A percentile compares a stretch with the other conserved stretches of the same genome.
phyloP scores from a whole-genome alignment of 2,329 filamentous ascomycete species.

The Colletotrichum tabaci region DNA sequence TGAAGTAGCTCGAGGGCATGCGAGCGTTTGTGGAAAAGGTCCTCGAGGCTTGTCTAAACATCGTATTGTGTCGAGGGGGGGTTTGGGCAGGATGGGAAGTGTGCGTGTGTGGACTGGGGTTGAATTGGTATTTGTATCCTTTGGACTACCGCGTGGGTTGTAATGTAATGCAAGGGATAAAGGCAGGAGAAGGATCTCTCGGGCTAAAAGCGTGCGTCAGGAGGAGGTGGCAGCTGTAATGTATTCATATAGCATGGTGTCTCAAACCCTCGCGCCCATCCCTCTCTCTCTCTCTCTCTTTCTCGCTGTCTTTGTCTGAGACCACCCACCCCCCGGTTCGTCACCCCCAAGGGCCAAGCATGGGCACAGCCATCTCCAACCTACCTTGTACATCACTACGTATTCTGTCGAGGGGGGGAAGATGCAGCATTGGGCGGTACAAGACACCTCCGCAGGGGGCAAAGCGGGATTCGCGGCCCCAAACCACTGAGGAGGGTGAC shows the following conservation, averaged over 20 bases:
- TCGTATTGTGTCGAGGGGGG: slow-evolving; percentile 5
- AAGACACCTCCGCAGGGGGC: slow-evolving; percentile 32
- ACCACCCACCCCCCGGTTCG: slow-evolving; percentile 15
- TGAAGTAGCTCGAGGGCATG: slow-evolving; percentile 52
- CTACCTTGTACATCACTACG: no score
- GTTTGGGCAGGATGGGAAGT: neutral
- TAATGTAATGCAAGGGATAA: slow-evolving; percentile 33
- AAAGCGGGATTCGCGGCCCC: slow-evolving; percentile 38
- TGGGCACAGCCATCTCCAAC: slow-evolving; percentile 6
- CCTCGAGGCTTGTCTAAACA: slow-evolving; percentile 44
- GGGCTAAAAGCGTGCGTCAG: slow-evolving; percentile 14
- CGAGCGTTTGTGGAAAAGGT: slow-evolving; percentile 53
- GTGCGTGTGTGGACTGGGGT: slow-evolving; percentile 14
- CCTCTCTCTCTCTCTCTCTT: no score
- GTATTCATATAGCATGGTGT: slow-evolving; percentile 36
- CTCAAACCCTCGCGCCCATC: slow-evolving; percentile 21
- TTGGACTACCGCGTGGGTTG: slow-evolving; percentile 11
- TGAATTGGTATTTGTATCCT: slow-evolving; percentile 23
- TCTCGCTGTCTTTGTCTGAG: slow-evolving; percentile 21
- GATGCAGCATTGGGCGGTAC: slow-evolving; percentile 7
- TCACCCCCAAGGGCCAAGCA: slow-evolving; percentile 5
- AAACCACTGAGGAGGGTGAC: slow-evolving; percentile 25
- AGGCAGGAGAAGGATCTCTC: slow-evolving; percentile 1
- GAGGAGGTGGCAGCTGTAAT: slow-evolving; percentile 31
- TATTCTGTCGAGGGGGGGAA: neutral